Evolutionary conservation across 345 rosid genomes (phyloP).

Genomic region (Durio zibethinus): DNA sequence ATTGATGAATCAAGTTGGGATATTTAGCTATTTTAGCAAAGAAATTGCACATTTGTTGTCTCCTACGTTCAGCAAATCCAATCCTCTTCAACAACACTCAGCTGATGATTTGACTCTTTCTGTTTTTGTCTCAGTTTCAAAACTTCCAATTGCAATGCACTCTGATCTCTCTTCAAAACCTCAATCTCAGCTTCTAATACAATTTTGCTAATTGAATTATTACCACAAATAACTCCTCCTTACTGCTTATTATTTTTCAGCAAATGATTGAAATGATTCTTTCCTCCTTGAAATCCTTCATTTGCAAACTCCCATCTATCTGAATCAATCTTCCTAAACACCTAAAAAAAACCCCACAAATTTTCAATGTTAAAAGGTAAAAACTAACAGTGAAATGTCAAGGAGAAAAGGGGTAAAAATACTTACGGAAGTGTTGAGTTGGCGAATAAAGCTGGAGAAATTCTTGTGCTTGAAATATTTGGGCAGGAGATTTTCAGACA

Average conservation of each 20-base stretch:
- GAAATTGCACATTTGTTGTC: constrained; percentile 50
- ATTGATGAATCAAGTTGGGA: constrained; percentile 39
- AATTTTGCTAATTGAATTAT: constrained; percentile 1
- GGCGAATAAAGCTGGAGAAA: constrained; percentile 74
- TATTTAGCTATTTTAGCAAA: constrained; percentile 36
- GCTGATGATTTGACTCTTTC: constrained; percentile 32
- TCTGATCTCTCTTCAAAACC: constrained; percentile 39
- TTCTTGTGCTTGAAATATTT: constrained; percentile 70
- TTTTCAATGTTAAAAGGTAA: not conserved
- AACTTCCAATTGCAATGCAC: constrained; percentile 40
- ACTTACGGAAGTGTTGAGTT: constrained; percentile 69
- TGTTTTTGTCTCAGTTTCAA: constrained; percentile 40
- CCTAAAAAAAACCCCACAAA: constrained; percentile 29
- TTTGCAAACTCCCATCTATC: constrained; percentile 72
- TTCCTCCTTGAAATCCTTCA: constrained; percentile 53
- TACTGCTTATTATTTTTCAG: constrained; percentile 48
- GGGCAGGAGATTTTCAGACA: constrained; percentile 47
- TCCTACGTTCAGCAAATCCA: constrained; percentile 38
- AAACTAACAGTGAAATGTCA: not conserved
- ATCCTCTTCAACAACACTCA: constrained; percentile 40
- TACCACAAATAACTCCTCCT: not conserved
- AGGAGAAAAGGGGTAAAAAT: not conserved
- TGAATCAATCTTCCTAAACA: constrained; percentile 57
- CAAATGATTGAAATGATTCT: constrained; percentile 57
- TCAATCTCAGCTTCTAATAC: constrained; percentile 35